Evolutionary conservation across 2,329 filamentous ascomycete species (phyloP), one percentile per base, ranked within the genome.

Genomic region (Fusarium denticulatum): DNA sequence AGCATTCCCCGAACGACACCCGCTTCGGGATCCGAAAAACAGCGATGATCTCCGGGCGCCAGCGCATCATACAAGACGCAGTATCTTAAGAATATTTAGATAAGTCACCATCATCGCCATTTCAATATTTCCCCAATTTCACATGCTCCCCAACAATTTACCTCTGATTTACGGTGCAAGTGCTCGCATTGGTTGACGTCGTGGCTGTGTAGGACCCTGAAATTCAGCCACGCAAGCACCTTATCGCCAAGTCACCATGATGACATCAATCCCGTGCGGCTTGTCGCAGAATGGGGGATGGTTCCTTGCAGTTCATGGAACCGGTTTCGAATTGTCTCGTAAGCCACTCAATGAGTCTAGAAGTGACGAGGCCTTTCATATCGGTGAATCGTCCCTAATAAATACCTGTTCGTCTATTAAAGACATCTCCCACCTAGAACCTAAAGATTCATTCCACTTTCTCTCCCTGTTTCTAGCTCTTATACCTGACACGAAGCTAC

Each of bases 301-400:
- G 59, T 42, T 58, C 53, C 56, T 49, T 61, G 65, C 57, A 58
- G 46, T 43, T 52, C 59, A 60, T 40, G 71, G 68, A 73, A 74
- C 72, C 70, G 69, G 70, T 71, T 75, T 74, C 67, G 60, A 39
- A 60, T 68, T 60, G 64, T 60, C 37, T 67, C 57, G 20, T 18
- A 60, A 67, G 71, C 71, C 71, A 71, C 71, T 68, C 24, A 14
- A 14, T 16, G 20, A 28, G 12, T 34, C 22, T 49, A n/a, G 28
- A 53, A 50, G 72, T 74, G 64, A 74, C 71, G 74, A 76, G 74
- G 74, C 74, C 74, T 75, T 72, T 73, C 39, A 24, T 43, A 47
- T 28, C 57, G 50, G 36, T 69, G 53, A 36, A 50, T 45, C 24
- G 30, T 49, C 43, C 43, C 55, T 15, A 13, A 24, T 67, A 49